phyloP scores from a whole-genome alignment of 2,329 filamentous ascomycete species.

The Botrytis elliptica region DNA sequence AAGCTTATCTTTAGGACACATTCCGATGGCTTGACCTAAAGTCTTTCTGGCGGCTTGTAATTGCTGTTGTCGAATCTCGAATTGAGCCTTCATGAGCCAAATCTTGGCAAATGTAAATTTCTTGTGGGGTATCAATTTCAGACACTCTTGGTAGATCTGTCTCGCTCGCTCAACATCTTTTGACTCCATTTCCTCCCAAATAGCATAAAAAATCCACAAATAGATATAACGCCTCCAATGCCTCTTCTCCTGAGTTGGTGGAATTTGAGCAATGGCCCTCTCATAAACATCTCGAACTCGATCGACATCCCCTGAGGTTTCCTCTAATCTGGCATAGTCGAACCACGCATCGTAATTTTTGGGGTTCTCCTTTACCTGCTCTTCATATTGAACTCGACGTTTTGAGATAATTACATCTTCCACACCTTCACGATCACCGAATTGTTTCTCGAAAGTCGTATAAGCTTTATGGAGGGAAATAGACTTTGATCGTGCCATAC shows the following conservation, averaged over 20 bases:
- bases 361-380: conserved; percentile 87
- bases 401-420: conserved; percentile 97
- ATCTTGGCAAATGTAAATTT: conserved; percentile 97
- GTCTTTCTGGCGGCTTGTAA: conserved; percentile 81
- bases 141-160: conserved; percentile 86
- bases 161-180: conserved; percentile 75
- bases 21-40: conserved; percentile 83
- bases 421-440: conserved; percentile 86
- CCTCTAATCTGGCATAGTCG: conserved; percentile 88
- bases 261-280: conserved; percentile 90
- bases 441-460: conserved; percentile 98
- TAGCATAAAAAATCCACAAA: conserved; percentile 94
- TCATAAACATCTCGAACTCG: conserved; percentile 92
- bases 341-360: conserved; percentile 99
- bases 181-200: conserved; percentile 89
- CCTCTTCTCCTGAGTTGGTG: conserved; percentile 91
- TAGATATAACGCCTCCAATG: conserved; percentile 98
- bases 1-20: conserved; percentile 93
- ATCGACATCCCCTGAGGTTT: conserved; percentile 77
- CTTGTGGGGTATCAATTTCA: conserved; percentile 88
- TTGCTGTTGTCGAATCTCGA: conserved; percentile 85
- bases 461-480: conserved; percentile 87
- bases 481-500: conserved; percentile 83
- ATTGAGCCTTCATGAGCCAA: conserved; percentile 91
- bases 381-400: conserved; percentile 87